Evolutionary conservation across 2,329 filamentous ascomycete species (phyloP), one percentile per base, ranked within the genome.

Genomic region (Diatrype stigma): DNA sequence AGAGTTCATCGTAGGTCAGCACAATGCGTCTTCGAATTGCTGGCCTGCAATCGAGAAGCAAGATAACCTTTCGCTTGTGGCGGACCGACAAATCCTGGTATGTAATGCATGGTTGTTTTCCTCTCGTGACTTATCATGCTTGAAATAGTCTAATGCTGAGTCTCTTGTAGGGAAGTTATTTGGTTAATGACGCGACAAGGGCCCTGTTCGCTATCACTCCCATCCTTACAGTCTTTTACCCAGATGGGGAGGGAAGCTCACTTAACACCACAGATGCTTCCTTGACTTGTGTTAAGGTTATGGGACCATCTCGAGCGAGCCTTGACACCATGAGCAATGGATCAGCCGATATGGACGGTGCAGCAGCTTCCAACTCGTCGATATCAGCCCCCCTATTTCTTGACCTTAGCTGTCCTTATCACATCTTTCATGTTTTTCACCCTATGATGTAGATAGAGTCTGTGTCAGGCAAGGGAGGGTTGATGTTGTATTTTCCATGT

Each of bases 31-130:
- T 1, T 54, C 58, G 16, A 57, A 45, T 46, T 62, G 60, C 47
- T 62, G 60, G 60, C 60, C 58, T 2, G 48, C 60, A 6, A 55
- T 49, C 8, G 53, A 56, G 2, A 62, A 62, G 49, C 45, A 60
- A 28, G 49, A 62, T n/a, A 42, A 45, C 19, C 54, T 62, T 14
- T 55, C 53, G 2, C 48, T 57, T 7, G 53, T 56, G 17, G 51
- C 46, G 48, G 51, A 60, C 45, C 58, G 53, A 30, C 37, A 28
- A 44, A 5, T 44, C 16, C 40, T 3, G 37, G 37, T 40, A 22
- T 3, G 37, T 40, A 8, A n/a, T n/a, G n/a, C n/a, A n/a, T n/a
- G 8, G 19, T 11, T 22, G 10, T 14, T 12, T 22, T 10, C 5
- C 11, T 17, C 14, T 26, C 16, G 22, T 8, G 6, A 16, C n/a